phyloP scores from a whole-genome alignment of 2,329 filamentous ascomycete species.

The Aspergillus amoenus region DNA sequence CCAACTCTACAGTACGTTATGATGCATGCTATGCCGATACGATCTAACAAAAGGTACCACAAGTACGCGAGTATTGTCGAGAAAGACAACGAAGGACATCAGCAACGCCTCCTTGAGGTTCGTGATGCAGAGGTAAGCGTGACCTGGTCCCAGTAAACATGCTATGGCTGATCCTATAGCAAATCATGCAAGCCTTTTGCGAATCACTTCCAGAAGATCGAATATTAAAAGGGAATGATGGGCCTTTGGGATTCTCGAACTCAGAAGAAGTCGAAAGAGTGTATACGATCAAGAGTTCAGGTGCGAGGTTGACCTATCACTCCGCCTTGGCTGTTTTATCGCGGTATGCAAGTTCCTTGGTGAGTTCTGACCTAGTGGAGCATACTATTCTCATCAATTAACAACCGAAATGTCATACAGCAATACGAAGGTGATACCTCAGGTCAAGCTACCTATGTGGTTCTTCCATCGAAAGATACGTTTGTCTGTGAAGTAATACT shows the following conservation, averaged over 20 bases:
- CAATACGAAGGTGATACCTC: conserved; percentile 49
- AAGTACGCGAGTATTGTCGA: conserved; percentile 82
- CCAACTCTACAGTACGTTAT: conserved; percentile 59
- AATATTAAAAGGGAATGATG: conserved; percentile 60
- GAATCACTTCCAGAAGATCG: conserved; percentile 71
- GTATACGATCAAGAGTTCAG: conserved; percentile 64
- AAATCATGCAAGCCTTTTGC: conserved; percentile 73
- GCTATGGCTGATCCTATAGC: conserved; percentile 27
- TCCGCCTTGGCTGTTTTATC: conserved; percentile 71
- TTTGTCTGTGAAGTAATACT: conserved; percentile 78
- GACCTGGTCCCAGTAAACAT: background rate
- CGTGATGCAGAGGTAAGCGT: conserved; percentile 45
- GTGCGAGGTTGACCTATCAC: conserved; percentile 75
- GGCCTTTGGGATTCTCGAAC: conserved; percentile 57
- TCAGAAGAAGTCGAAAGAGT: conserved; percentile 54
- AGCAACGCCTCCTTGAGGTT: conserved; percentile 57
- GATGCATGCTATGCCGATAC: background rate
- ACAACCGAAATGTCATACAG: conserved; percentile 21
- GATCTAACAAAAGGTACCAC: background rate
- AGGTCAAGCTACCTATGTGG: conserved; percentile 59
- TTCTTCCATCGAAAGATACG: conserved; percentile 55
- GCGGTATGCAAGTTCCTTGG: conserved; percentile 70
- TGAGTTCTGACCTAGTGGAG: conserved; percentile 24
- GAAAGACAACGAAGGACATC: conserved; percentile 62
- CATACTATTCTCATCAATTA: conserved; percentile 1